Conservation (phyloP, 1,284 basidiomycete species). For the Rhodofomes roseus region DNA sequence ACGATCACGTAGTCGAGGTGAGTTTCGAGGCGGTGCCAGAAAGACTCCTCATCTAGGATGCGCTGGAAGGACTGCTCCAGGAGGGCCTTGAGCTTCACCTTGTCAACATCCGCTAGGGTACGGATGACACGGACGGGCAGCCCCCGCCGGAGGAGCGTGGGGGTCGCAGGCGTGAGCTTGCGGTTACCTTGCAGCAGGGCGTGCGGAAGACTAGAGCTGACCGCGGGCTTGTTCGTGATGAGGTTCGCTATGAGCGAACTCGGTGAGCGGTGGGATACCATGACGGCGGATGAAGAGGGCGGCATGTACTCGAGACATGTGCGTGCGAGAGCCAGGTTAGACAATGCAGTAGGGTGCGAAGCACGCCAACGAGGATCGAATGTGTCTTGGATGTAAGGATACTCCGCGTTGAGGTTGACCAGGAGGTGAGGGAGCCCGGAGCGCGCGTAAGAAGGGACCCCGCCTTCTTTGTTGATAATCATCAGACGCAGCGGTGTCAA, state of each 20-base stretch:
- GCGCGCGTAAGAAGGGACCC: slow-evolving; percentile 96
- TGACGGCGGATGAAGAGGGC: slow-evolving; percentile 85
- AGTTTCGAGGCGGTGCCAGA: slow-evolving; percentile 75
- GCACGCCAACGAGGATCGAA: slow-evolving; percentile 79
- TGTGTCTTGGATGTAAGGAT: slow-evolving; percentile 81
- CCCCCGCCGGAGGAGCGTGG: slow-evolving; percentile 89
- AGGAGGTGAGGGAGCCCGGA: slow-evolving; percentile 93
- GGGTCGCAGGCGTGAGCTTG: slow-evolving; percentile 85
- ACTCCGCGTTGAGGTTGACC: slow-evolving; percentile 92
- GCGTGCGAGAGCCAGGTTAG: slow-evolving; percentile 84
- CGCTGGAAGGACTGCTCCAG: slow-evolving; percentile 87
- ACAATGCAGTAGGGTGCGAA: slow-evolving; percentile 83
- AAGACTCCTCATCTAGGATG: slow-evolving; percentile 69
- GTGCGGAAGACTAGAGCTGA: slow-evolving; percentile 93
- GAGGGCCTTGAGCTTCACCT: slow-evolving; percentile 70
- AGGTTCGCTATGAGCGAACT: slow-evolving; percentile 95
- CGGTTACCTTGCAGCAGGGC: slow-evolving; percentile 84
- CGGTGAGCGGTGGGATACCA: slow-evolving; percentile 97
- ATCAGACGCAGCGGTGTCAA: slow-evolving; percentile 91
- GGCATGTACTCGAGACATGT: slow-evolving; percentile 95
- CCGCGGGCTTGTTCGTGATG: slow-evolving; percentile 97
- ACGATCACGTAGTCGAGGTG: slow-evolving; percentile 92
- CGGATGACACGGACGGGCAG: slow-evolving; percentile 84
- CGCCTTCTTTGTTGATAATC: slow-evolving; percentile 97
- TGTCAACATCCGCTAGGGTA: slow-evolving; percentile 64